Evolutionary conservation across 257 asterid genomes (phyloP).

Genomic region (Forsythia viridissima): DNA sequence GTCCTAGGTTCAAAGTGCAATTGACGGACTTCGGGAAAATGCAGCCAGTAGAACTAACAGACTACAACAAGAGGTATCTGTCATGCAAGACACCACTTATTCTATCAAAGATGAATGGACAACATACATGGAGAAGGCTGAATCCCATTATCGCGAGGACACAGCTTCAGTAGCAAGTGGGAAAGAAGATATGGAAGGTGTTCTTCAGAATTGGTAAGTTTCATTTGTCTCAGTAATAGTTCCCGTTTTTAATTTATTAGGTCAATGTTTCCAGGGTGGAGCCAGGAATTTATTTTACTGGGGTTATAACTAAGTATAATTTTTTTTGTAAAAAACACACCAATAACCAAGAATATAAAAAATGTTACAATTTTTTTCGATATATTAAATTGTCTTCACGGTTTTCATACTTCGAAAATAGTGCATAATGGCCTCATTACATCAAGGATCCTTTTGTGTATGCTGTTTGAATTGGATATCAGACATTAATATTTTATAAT

Average conservation of each 20-base stretch:
- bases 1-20: conserved; percentile 71
- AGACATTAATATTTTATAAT: too few relatives aligned
- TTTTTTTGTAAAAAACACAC: too few relatives aligned
- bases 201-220: conserved; percentile 76
- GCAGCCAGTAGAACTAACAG: conserved; percentile 69
- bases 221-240: background rate
- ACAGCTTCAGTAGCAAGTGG: conserved; percentile 69
- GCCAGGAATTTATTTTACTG: too few relatives aligned
- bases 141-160: conserved; percentile 70
- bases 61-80: conserved; percentile 85
- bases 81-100: conserved; percentile 71
- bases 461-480: too few relatives aligned
- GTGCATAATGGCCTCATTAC: too few relatives aligned
- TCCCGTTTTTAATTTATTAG: background rate
- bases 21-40: conserved; percentile 74
- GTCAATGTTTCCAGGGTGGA: background rate
- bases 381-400: too few relatives aligned
- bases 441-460: too few relatives aligned
- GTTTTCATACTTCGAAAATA: too few relatives aligned
- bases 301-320: too few relatives aligned
- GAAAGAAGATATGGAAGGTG: conserved; percentile 66
- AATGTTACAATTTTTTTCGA: too few relatives aligned
- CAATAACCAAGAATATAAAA: too few relatives aligned
- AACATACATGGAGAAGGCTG: conserved; percentile 58
- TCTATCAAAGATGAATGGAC: conserved; percentile 74